Conservation (phyloP, 805 yeast genomes). For the Cephaloascus fragrans region DNA sequence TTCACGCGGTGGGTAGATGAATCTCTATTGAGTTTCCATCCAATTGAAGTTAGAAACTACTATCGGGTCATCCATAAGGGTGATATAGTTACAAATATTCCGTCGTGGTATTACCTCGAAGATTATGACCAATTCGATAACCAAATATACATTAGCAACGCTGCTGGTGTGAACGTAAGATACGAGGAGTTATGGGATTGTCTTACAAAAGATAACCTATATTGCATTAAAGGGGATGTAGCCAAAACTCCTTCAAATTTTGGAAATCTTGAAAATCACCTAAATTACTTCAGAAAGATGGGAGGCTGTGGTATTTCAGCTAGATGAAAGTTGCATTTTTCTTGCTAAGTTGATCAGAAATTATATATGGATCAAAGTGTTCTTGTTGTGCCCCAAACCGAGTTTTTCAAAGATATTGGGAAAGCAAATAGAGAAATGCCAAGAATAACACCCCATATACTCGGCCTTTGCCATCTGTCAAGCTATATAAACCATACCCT, state of each 20-base stretch:
- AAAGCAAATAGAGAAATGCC: background rate
- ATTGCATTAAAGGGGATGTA: constrained; percentile 5
- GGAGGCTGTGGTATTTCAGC: constrained; percentile 5
- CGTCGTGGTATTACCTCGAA: constrained; percentile 5
- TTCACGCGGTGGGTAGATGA: constrained; percentile 25
- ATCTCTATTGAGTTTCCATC: constrained; percentile 1
- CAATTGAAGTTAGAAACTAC: constrained; percentile 9
- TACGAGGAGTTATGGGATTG: constrained; percentile 5
- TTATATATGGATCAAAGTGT: no score
- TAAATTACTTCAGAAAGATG: constrained; percentile 7
- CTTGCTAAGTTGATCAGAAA: no score
- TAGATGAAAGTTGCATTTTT: no score
- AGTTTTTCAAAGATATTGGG: background rate
- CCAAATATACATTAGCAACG: constrained; percentile 11
- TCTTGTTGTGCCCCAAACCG: no score
- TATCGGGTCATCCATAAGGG: constrained; percentile 16
- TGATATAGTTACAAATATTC: constrained; percentile 13
- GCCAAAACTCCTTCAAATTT: constrained; percentile 1
- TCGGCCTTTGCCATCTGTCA: background rate
- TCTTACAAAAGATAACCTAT: constrained; percentile 3
- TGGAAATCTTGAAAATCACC: constrained; percentile 4
- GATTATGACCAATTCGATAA: constrained; percentile 10
- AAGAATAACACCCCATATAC: background rate
- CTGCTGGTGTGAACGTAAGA: constrained; percentile 2
- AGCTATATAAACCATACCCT: background rate